These are phyloP conservation scores for Xanthoconium stramineum DNA, from an alignment of 768 basidiomycete species.

Conservation along the genomic window DNA sequence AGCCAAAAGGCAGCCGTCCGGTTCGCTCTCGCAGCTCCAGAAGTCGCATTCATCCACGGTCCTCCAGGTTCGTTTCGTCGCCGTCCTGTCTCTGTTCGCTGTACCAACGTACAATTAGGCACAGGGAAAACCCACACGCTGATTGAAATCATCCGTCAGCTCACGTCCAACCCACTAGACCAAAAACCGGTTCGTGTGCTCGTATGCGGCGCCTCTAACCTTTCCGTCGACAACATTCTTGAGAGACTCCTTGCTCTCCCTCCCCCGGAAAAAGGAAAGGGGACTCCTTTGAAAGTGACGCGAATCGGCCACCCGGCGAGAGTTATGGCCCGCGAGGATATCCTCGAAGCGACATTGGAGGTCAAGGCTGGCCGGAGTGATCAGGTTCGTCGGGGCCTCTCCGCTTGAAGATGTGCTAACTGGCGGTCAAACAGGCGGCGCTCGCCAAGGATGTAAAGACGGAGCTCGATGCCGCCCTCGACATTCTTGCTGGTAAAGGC, in stretches of 20 bases:
- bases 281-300: conserved; percentile 54
- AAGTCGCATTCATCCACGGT: conserved; percentile 93
- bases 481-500: conserved; percentile 66
- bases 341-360: conserved; percentile 69
- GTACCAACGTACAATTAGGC: conserved; percentile 36
- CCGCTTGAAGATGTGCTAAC: not conserved
- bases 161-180: conserved; percentile 45
- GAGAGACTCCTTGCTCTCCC: conserved; percentile 75
- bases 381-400: conserved; percentile 40
- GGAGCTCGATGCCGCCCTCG: conserved; percentile 73
- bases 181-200: conserved; percentile 62
- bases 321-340: conserved; percentile 68
- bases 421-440: conserved; percentile 50
- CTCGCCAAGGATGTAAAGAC: conserved; percentile 86
- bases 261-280: conserved; percentile 43
- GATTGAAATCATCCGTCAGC: conserved; percentile 88
- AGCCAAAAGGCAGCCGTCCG: conserved; percentile 82
- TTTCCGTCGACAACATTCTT: conserved; percentile 95
- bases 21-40: conserved; percentile 76
- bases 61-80: conserved; percentile 68
- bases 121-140: conserved; percentile 97
- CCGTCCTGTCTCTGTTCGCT: not conserved
- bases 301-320: conserved; percentile 96
- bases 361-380: conserved; percentile 71
- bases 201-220: conserved; percentile 90